A percentile compares a stretch with the other conserved stretches of the same genome.
These are phyloP conservation scores for Thelonectria blattea DNA, from an alignment of 2,329 filamentous ascomycete species.

Conservation along the genomic window DNA sequence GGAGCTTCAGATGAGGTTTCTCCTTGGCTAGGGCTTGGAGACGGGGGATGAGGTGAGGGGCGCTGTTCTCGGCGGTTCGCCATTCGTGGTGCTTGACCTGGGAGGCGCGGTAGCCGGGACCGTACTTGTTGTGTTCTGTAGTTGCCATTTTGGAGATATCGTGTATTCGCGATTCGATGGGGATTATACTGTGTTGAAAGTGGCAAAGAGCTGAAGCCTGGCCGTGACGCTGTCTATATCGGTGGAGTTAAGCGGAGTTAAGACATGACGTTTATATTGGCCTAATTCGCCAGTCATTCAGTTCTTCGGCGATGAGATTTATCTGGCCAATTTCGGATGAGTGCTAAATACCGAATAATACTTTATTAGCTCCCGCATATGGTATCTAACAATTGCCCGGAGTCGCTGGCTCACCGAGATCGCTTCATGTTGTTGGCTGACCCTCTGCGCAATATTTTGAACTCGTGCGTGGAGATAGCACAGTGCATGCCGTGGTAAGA, in stretches of 20 bases:
- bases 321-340: too few species aligned
- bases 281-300: too few species aligned
- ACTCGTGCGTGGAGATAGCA: too few species aligned
- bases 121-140: constrained; percentile 36
- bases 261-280: neutral
- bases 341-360: too few species aligned
- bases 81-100: constrained; percentile 43
- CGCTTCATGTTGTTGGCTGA: too few species aligned
- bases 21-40: constrained; percentile 35
- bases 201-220: neutral
- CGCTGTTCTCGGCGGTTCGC: constrained; percentile 52
- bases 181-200: neutral
- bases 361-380: too few species aligned
- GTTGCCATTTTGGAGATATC: constrained; percentile 26
- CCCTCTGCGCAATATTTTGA: too few species aligned
- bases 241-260: constrained; percentile 17
- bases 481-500: too few species aligned
- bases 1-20: constrained; percentile 46
- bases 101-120: constrained; percentile 33
- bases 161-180: neutral
- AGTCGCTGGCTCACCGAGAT: too few species aligned
- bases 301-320: too few species aligned
- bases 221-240: neutral
- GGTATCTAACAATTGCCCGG: too few species aligned
- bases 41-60: constrained; percentile 50